Evolutionary conservation across 1,284 basidiomycete species (phyloP).

Genomic region (Exobasidium rhododendri): DNA sequence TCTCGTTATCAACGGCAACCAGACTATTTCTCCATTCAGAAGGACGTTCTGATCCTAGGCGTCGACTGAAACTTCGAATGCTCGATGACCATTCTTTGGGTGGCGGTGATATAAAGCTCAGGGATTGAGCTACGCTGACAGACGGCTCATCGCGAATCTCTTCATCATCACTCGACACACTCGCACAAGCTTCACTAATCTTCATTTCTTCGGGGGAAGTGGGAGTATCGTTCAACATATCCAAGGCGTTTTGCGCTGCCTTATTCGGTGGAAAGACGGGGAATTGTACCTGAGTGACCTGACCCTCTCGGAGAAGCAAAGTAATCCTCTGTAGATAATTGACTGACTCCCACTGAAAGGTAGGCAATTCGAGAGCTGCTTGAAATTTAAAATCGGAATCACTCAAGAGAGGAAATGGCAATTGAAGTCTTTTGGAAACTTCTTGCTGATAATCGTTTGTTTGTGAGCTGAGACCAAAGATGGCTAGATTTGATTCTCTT

Average conservation of each 20-base stretch:
- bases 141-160: background rate
- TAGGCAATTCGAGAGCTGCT: slow-evolving; percentile 32
- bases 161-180: background rate
- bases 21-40: slow-evolving; percentile 17
- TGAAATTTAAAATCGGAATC: slow-evolving; percentile 21
- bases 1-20: slow-evolving; percentile 40
- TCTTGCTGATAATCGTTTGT: slow-evolving; percentile 20
- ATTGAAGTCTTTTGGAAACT: slow-evolving; percentile 2
- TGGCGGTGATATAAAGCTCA: background rate
- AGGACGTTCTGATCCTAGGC: background rate
- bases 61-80: background rate
- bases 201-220: slow-evolving; percentile 1
- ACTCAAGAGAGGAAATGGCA: slow-evolving; percentile 26
- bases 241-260: slow-evolving; percentile 28
- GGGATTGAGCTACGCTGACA: background rate
- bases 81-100: background rate
- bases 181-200: background rate
- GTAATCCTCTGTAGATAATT: slow-evolving; percentile 30
- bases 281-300: slow-evolving; percentile 41
- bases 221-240: slow-evolving; percentile 21
- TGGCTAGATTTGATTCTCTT: slow-evolving; percentile 26
- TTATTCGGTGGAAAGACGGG: slow-evolving; percentile 28
- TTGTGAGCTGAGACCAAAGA: slow-evolving; percentile 43
- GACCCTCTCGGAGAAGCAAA: slow-evolving; percentile 39
- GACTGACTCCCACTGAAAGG: slow-evolving; percentile 22